A percentile compares a stretch with the other conserved stretches of the same genome.
These are phyloP conservation scores for Arachnopeziza araneosa DNA, from an alignment of 2,329 filamentous ascomycete species.

Conservation along the genomic window DNA sequence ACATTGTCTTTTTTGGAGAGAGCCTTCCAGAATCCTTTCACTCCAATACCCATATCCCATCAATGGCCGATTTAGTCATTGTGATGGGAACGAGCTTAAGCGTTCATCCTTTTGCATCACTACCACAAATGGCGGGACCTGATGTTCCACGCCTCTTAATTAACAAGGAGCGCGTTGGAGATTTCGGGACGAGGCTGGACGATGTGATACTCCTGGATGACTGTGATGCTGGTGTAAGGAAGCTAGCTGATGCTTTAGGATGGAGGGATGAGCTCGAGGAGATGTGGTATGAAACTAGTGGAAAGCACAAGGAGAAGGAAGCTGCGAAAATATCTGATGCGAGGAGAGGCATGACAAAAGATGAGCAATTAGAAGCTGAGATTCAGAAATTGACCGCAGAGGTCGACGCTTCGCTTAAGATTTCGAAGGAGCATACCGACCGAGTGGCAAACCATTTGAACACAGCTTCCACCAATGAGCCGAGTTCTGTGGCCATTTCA, in stretches of 20 bases:
- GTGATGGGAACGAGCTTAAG: conserved; percentile 84
- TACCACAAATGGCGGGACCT: conserved; percentile 60
- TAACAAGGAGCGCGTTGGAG: conserved; percentile 79
- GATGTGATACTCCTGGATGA: conserved; percentile 80
- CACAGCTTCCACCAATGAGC: neutral
- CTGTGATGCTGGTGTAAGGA: conserved; percentile 76
- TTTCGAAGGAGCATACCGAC: conserved; percentile 27
- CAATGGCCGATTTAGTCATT: conserved; percentile 69
- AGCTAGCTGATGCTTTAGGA: conserved; percentile 72
- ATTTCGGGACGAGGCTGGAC: conserved; percentile 69
- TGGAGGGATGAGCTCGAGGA: conserved; percentile 80
- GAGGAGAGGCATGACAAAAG: conserved; percentile 32
- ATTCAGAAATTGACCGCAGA: conserved; percentile 33
- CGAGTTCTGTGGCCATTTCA: neutral
- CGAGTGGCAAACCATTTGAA: conserved; percentile 12
- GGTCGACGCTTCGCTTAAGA: conserved; percentile 30
- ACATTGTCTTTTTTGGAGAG: conserved; percentile 83
- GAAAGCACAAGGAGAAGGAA: conserved; percentile 45
- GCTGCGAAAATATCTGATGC: conserved; percentile 11
- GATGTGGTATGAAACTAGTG: conserved; percentile 65
- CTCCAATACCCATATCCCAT: conserved; percentile 47
- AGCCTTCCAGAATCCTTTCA: conserved; percentile 61
- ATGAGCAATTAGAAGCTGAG: conserved; percentile 41
- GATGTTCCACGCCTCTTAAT: conserved; percentile 73
- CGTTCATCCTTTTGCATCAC: conserved; percentile 72